Evolutionary conservation across 805 yeast species (phyloP).

Genomic region (Ogataea pilisensis): DNA sequence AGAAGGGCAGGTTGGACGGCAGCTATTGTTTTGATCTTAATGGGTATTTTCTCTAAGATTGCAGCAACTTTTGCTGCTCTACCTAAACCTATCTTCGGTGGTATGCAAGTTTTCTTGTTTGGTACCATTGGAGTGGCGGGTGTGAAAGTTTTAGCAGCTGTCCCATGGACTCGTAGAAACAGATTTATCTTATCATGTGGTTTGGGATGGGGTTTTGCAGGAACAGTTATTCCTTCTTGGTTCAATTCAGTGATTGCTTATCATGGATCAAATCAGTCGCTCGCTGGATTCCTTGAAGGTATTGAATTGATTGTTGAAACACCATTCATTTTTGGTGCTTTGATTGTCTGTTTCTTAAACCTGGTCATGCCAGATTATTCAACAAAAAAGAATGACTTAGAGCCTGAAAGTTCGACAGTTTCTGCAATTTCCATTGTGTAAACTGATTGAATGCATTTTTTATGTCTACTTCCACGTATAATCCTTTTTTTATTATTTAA

Average conservation of each 20-base stretch:
- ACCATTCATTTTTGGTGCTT: conserved; percentile 20
- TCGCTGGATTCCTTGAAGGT: conserved; percentile 40
- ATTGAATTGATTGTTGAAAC: conserved; percentile 43
- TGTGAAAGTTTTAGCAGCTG: conserved; percentile 30
- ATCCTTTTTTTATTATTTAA: too few species aligned
- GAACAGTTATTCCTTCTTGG: conserved; percentile 38
- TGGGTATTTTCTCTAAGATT: conserved; percentile 77
- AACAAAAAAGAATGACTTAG: background rate
- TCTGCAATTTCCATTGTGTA: background rate
- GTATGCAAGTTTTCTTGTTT: conserved; percentile 52
- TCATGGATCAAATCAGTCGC: conserved; percentile 32
- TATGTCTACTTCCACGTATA: too few species aligned
- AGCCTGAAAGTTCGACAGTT: conserved; percentile 1
- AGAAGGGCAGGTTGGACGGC: conserved; percentile 41
- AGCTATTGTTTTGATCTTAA: conserved; percentile 62
- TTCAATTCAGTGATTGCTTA: conserved; percentile 38
- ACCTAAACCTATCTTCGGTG: conserved; percentile 69
- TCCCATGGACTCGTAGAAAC: conserved; percentile 36
- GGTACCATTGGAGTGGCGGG: conserved; percentile 32
- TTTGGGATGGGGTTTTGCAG: conserved; percentile 40
- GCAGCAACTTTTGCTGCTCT: conserved; percentile 72
- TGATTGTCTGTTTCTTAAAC: conserved; percentile 17
- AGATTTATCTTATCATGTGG: conserved; percentile 42
- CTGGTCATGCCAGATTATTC: conserved; percentile 10
- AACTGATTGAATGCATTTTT: background rate